These are phyloP conservation scores for Phaeosphaeriaceae sp. DNA, from an alignment of 2,329 filamentous ascomycete species.

Conservation along the genomic window DNA sequence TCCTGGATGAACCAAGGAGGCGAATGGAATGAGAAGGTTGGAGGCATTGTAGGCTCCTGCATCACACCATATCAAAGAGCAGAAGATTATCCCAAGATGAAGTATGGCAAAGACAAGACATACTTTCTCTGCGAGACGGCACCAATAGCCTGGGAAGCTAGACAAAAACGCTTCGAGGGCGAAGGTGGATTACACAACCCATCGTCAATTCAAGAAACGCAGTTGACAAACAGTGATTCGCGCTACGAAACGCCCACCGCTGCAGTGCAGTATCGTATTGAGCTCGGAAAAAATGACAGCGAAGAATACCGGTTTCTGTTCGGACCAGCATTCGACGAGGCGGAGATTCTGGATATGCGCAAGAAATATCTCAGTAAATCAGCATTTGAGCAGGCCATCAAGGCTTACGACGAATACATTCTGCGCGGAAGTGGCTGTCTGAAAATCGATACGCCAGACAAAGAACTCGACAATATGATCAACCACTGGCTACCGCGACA, in stretches of 20 bases:
- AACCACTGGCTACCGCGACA: slow-evolving; percentile 67
- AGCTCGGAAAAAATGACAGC: slow-evolving; percentile 50
- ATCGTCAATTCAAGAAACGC: slow-evolving; percentile 50
- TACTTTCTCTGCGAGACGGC: slow-evolving; percentile 63
- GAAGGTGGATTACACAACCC: slow-evolving; percentile 64
- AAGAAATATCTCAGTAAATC: slow-evolving; percentile 58
- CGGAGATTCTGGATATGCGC: slow-evolving; percentile 56
- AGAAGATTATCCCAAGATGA: slow-evolving; percentile 65
- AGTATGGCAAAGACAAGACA: slow-evolving; percentile 64
- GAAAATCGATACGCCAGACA: slow-evolving; percentile 62
- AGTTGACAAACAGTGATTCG: slow-evolving; percentile 57
- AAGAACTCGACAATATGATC: slow-evolving; percentile 63
- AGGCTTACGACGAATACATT: slow-evolving; percentile 61
- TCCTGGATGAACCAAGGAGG: slow-evolving; percentile 69
- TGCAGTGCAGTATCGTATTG: slow-evolving; percentile 60
- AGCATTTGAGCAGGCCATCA: slow-evolving; percentile 55
- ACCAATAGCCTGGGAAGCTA: slow-evolving; percentile 62
- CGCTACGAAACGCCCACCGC: slow-evolving; percentile 64
- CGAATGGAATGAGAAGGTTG: slow-evolving; percentile 58
- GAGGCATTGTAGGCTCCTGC: slow-evolving; percentile 60
- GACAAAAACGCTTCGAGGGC: slow-evolving; percentile 61
- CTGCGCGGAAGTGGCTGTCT: slow-evolving; percentile 59
- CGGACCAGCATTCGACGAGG: slow-evolving; percentile 61
- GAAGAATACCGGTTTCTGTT: slow-evolving; percentile 63
- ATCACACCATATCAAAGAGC: slow-evolving; percentile 66